Evolutionary conservation across 768 basidiomycete species (phyloP), one percentile per base, ranked within the genome.

Genomic region (Lyophyllum atratum): DNA sequence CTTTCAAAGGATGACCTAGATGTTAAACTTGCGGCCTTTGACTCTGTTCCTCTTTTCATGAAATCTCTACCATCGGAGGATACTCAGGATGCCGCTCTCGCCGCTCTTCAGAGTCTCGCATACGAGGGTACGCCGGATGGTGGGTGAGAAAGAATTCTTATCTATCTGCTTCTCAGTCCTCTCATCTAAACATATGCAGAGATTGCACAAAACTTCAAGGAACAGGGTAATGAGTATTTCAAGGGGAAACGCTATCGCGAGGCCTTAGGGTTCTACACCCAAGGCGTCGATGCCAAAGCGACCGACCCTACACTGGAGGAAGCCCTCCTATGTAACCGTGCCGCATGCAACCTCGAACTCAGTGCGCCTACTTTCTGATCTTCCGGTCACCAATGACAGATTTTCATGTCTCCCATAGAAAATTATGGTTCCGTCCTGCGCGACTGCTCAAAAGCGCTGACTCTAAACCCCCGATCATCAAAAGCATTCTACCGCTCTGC

Each of bases 161-260:
- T 3, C 24, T 19, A n/a, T 19, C 49, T 3, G 24, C 21, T 4
- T 39, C 12, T 48, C 19, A 52, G 45, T 22, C 31, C 22, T 22
- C 28, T 46, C 29, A 42, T 22, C 53, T 40, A 50, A 19, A 0
- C 22, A 34, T 56, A 24, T 40, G 25, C 60, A 96, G 97, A 98
- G 70, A 78, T 93, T 61, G 93, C 96, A 1, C 80, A 85, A 59
- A 95, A 91, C 67, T 97, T 98, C 74, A 98, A 97, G 71, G 86
- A 93, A 52, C 93, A 96, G 68, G 97, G 95, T 4, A 98, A 98
- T 68, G 94, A 95, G 54, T 93, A 96, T 66, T 96, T 91, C 75
- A 88, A 86, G 62, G 89, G 88, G 26, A 93, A 92, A 67, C 84
- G 92, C 42, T 90, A 84, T 70, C 83, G 92, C 34, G 95, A 98